Conservation (phyloP, 2,329 filamentous ascomycete species). For the Beauveria australis region DNA sequence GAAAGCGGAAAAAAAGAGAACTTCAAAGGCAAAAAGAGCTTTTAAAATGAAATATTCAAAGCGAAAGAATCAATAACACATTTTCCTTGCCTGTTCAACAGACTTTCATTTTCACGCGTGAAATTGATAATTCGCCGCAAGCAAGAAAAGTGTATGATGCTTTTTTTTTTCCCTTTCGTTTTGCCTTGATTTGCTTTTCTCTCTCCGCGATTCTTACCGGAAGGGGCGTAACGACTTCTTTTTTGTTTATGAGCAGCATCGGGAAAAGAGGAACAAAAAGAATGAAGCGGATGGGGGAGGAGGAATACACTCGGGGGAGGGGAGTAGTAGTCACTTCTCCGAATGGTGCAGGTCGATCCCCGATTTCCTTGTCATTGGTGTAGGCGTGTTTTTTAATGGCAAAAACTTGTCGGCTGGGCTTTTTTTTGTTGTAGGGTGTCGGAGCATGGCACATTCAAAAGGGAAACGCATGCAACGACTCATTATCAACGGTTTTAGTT, state of each 20-base stretch:
- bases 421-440: slow-evolving; percentile 4
- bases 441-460: slow-evolving; percentile 31
- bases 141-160: not conserved
- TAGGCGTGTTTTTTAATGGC: slow-evolving; percentile 7
- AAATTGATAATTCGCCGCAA: slow-evolving; percentile 6
- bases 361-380: slow-evolving; percentile 2
- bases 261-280: not conserved
- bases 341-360: not conserved
- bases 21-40: slow-evolving; percentile 11
- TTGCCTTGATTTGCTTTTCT: not conserved
- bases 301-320: not conserved
- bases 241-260: slow-evolving; percentile 4
- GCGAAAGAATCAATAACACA: slow-evolving; percentile 12
- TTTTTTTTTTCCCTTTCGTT: not conserved
- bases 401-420: slow-evolving; percentile 6
- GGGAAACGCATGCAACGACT: slow-evolving; percentile 27
- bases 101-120: not conserved
- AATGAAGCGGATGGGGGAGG: not conserved
- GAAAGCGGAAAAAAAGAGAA: not conserved
- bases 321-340: not conserved
- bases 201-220: not conserved
- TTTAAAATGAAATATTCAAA: slow-evolving; percentile 12
- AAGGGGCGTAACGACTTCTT: slow-evolving; percentile 5
- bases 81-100: slow-evolving; percentile 10
- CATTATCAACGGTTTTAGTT: slow-evolving; percentile 19